Evolutionary conservation across 768 basidiomycete genomes (phyloP), one percentile per base, ranked within the genome.

Genomic region (Mrakia hoshinonis): DNA sequence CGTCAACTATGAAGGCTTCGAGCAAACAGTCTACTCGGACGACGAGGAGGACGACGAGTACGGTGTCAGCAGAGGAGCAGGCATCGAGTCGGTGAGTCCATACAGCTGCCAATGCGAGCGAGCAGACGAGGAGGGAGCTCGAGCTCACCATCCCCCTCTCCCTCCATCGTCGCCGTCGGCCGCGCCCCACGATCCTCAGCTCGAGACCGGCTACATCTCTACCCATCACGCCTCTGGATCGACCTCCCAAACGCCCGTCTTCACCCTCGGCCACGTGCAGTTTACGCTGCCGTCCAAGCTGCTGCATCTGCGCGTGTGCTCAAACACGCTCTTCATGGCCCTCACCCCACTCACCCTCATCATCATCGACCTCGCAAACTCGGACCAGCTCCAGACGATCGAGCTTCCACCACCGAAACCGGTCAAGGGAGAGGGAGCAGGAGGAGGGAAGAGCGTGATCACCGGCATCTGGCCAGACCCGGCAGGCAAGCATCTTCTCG

Each of bases 381-480:
- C 92, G 0, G 91, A 94, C 76, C 90, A 92, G 76, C 87, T 97
- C 60, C 76, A 80, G 22, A 80, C 76, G 0, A 81, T 89, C 74
- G 89, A 89, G 76, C 84, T 97, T 71, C 86, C 87, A 24, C 75
- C 79, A 0, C 75, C 79, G 4, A 84, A 87, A 39, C 74, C 74
- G 51, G 47, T 11, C 72, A 91, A 90, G 78, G 69, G 52, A 49
- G 72, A 69, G 24, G 83, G 85, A 81, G 83, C n/a, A 89, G 92
- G 73, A 85, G 91, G 82, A 34, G 31, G 48, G 75, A 62, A 68
- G n/a, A 82, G 84, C 10, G 39, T 52, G 10, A 86, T 97, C 60
- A 81, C 88, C 82, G 89, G 89, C 77, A 80, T 97, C 66, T 97
- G 93, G 81, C 85, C 90, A 78, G 94, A 98, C 79, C 94, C 94